Conservation (phyloP, 768 basidiomycete genomes). For the Lactifluus piperatus region DNA sequence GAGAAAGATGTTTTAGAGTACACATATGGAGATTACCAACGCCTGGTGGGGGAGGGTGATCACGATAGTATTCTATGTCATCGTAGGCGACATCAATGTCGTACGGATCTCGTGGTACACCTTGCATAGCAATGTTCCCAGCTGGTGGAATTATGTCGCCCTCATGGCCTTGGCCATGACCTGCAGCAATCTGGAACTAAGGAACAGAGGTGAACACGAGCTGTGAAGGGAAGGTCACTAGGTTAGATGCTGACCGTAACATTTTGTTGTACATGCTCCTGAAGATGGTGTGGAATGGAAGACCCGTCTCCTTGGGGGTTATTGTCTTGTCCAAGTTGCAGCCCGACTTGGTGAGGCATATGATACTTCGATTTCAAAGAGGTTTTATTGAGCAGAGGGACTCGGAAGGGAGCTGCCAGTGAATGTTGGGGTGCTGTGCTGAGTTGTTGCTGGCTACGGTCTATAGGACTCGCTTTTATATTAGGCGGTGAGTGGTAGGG, state of each 20-base stretch:
- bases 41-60: neutral
- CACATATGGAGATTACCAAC: neutral
- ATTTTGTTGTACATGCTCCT: neutral
- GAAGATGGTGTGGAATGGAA: neutral
- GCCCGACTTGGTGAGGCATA: too few relatives aligned
- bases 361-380: too few relatives aligned
- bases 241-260: neutral
- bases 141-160: neutral
- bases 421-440: too few relatives aligned
- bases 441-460: too few relatives aligned
- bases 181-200: neutral
- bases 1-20: neutral
- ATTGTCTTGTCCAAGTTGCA: too few relatives aligned
- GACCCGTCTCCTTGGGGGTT: too few relatives aligned
- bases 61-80: neutral
- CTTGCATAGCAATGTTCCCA: neutral
- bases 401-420: too few relatives aligned
- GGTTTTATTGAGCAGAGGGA: too few relatives aligned
- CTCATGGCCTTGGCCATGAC: neutral
- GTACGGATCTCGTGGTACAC: neutral
- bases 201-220: slow-evolving; percentile 18
- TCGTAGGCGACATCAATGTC: neutral
- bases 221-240: too few relatives aligned
- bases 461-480: too few relatives aligned
- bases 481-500: too few relatives aligned